Base-by-base conservation (phyloP, 1,139 yeast genomes). In the Yamadazyma buinensis region DNA sequence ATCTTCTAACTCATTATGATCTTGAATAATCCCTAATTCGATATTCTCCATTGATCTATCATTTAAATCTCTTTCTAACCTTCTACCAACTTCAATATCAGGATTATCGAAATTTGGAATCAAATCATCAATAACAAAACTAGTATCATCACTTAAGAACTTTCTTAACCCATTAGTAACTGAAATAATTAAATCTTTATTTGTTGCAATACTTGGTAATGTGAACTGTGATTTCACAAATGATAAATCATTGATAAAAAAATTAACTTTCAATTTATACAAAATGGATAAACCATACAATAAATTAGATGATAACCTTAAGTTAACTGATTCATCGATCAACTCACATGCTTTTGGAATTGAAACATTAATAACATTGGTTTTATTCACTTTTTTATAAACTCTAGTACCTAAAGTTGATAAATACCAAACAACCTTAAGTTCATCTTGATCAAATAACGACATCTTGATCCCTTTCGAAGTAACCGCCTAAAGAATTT, bases 261-360 rank as follows among this genome's bases (percentile, higher is more conserved):
- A 72, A 4, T 66, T 66, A 0, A 72, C 64, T 47, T 79, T 75
- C 28, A 72, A 70, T 38, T 63, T 70, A 51, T 75, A 78, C 22
- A 76, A 65, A 26, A 80, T 49, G 0, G 82, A 63, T 2, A 79
- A 65, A 0, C 88, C 88, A 44, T 73, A 70, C 40, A 81, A 52
- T 17, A 81, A 52, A 36, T 60, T 72, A 0, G 84, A 75, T 0
- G 72, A 59, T 3, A 40, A 24, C 17, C 43, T 26, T 20, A 44
- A 32, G 24, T 22, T 37, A 9, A 26, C 6, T 8, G 60, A 52
- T 1, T 49, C 38, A 2, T 61, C 51, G 3, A 55, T 48, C 28
- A 74, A 55, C 5, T 55, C 55, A 43, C 82, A 75, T 0, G 71
- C 59, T 8, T 57, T 50, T 0, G 80, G 79, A 20, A 77, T 74